Evolutionary conservation across 2,329 filamentous ascomycete genomes (phyloP), one percentile per base, ranked within the genome.

Genomic region (Cercospora brassicicola): DNA sequence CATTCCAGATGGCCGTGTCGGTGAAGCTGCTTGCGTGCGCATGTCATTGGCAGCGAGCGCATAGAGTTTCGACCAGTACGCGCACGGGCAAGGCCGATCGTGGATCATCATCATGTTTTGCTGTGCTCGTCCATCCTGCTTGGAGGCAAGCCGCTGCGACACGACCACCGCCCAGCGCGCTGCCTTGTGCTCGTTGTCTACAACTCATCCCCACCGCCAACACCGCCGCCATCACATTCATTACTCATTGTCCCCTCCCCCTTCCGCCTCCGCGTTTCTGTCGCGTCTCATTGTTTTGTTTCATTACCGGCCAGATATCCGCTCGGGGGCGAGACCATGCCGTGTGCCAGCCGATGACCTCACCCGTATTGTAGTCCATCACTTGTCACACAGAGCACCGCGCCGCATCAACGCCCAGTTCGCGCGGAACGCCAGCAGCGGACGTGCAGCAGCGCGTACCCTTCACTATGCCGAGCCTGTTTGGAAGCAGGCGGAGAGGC

Each of bases 401-500:
- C 42, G 59, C 42, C 59, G 31, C 30, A 23, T 23, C 62, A 26
- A 9, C 61, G 18, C 6, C 61, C 45, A 26, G 13, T 30, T 28
- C 53, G 30, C 53, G 53, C 53, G 31, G 53, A 57, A 33, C 53
- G 7, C 8, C 30, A 30, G 53, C 53, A 20, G n/a, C n/a, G 10
- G 53, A 26, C 53, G 53, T 57, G 53, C 53, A 57, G 53, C 53
- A 30, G 59, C 26, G 31, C 31, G 33, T 11, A 5, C 11, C 20
- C n/a, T 26, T 30, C 63, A 67, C 45, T 20, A 69, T 69, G 67
- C 64, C 67, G 33, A 66, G 60, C 48, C 59, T 71, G 60, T 71
- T 69, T 63, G 67, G 64, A 56, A 67, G 70, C 15, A 36, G 63
- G 63, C 64, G 69, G 20, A 64, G 66, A 39, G 70, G 68, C 36